These are phyloP conservation scores for Boletus huronensis DNA, from an alignment of 768 basidiomycete species.

Conservation along the genomic window DNA sequence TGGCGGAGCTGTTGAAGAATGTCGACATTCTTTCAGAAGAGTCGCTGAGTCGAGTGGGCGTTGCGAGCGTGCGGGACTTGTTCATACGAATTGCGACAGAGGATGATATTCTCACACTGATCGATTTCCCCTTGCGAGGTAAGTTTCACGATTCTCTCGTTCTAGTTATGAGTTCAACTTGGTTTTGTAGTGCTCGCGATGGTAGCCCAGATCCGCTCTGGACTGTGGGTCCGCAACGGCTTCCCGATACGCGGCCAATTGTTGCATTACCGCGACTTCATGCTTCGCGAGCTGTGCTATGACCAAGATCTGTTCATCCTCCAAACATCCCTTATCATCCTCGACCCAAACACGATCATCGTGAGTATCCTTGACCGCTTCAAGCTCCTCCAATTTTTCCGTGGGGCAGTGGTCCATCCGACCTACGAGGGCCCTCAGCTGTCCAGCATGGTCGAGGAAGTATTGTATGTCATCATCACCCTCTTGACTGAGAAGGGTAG, in stretches of 20 bases:
- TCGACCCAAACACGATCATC: constrained; percentile 76
- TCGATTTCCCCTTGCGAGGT: constrained; percentile 92
- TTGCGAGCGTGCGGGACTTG: constrained; percentile 55
- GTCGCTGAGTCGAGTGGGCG: constrained; percentile 47
- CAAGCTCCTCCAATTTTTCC: constrained; percentile 76
- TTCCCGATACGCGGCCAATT: constrained; percentile 93
- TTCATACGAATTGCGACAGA: constrained; percentile 61
- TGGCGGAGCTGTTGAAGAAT: constrained; percentile 86
- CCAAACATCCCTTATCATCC: constrained; percentile 76
- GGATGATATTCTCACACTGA: constrained; percentile 64
- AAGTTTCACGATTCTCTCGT: constrained; percentile 23
- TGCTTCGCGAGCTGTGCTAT: constrained; percentile 92
- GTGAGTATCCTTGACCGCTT: constrained; percentile 90
- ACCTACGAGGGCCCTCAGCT: constrained; percentile 69
- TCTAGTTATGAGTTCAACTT: background rate
- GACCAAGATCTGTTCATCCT: constrained; percentile 93
- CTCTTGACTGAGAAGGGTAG: constrained; percentile 80
- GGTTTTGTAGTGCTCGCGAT: constrained; percentile 67
- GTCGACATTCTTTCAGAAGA: constrained; percentile 62
- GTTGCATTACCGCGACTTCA: constrained; percentile 93
- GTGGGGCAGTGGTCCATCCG: constrained; percentile 51
- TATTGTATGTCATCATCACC: constrained; percentile 82
- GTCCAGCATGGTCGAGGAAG: constrained; percentile 86
- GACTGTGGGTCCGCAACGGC: constrained; percentile 97
- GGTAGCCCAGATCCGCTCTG: constrained; percentile 92